Conservation (phyloP, 148 eudicot species). For the Polygonum aviculare region DNA sequence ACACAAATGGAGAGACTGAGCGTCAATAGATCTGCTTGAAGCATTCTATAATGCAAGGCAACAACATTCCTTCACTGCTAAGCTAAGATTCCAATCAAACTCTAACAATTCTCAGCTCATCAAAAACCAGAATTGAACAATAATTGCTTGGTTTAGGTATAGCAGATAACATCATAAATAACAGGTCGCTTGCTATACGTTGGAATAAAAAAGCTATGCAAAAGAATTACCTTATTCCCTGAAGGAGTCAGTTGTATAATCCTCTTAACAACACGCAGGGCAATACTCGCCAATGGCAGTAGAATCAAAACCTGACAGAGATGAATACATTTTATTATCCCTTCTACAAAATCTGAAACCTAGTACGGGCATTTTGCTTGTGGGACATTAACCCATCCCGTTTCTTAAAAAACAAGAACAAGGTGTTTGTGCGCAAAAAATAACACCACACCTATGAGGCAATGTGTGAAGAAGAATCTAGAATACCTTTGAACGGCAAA, state of each 20-base stretch:
- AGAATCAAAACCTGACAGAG: constrained; percentile 64
- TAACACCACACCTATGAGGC: not conserved
- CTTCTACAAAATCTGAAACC: not conserved
- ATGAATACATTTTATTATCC: not conserved
- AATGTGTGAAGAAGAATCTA: not conserved
- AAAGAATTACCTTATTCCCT: constrained; percentile 49
- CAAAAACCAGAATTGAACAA: not conserved
- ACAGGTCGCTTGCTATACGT: not conserved
- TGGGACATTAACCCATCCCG: not conserved
- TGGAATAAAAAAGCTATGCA: not conserved
- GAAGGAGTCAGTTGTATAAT: constrained; percentile 71
- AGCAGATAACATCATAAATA: not conserved
- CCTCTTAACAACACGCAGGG: constrained; percentile 68
- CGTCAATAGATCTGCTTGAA: too few species aligned
- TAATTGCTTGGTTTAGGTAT: not conserved
- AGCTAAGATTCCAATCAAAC: not conserved
- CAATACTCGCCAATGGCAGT: constrained; percentile 81
- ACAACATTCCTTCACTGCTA: not conserved
- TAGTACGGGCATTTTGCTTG: not conserved
- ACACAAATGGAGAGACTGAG: too few species aligned
- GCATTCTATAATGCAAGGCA: too few species aligned
- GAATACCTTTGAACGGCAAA: constrained; percentile 85
- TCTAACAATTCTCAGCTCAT: not conserved
- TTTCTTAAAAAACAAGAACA: not conserved
- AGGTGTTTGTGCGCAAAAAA: not conserved